A percentile compares a stretch with the other conserved stretches of the same genome.
Evolutionary conservation across 257 asterid species (phyloP).

Genomic region (Gentiana dahurica): DNA sequence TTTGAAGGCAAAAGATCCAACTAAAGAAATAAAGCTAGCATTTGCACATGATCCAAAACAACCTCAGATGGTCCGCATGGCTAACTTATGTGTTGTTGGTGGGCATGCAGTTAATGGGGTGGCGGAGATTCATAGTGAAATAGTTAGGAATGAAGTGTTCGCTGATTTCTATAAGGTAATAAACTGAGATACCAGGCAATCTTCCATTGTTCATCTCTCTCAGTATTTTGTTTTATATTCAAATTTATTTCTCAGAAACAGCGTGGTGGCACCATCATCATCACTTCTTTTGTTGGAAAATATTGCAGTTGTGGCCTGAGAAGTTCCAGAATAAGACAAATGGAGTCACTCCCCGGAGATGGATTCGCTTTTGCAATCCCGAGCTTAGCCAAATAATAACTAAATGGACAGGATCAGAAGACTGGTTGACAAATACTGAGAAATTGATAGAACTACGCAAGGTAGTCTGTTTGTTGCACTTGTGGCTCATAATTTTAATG

Average conservation of each 20-base stretch:
- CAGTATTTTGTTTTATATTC: not conserved
- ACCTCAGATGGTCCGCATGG: slow-evolving; percentile 58
- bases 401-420: slow-evolving; percentile 53
- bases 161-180: slow-evolving; percentile 65
- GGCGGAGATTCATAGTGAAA: slow-evolving; percentile 82
- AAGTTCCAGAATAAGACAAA: slow-evolving; percentile 56
- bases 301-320: slow-evolving; percentile 48
- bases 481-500: too few species aligned
- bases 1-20: slow-evolving; percentile 17
- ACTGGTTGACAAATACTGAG: slow-evolving; percentile 41
- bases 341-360: slow-evolving; percentile 62
- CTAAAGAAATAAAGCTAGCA: slow-evolving; percentile 17
- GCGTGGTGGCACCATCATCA: not conserved
- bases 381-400: slow-evolving; percentile 41
- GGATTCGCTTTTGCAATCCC: slow-evolving; percentile 48
- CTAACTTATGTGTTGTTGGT: slow-evolving; percentile 75
- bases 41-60: slow-evolving; percentile 35
- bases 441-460: slow-evolving; percentile 31
- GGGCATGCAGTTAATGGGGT: slow-evolving; percentile 93
- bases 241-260: not conserved
- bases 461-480: slow-evolving; percentile 15
- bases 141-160: slow-evolving; percentile 70
- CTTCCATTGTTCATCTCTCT: not conserved
- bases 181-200: not conserved
- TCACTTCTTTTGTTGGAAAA: slow-evolving; percentile 3